phyloP scores from a whole-genome alignment of 768 basidiomycete genomes.

The Udeniomyces megalosporus region DNA sequence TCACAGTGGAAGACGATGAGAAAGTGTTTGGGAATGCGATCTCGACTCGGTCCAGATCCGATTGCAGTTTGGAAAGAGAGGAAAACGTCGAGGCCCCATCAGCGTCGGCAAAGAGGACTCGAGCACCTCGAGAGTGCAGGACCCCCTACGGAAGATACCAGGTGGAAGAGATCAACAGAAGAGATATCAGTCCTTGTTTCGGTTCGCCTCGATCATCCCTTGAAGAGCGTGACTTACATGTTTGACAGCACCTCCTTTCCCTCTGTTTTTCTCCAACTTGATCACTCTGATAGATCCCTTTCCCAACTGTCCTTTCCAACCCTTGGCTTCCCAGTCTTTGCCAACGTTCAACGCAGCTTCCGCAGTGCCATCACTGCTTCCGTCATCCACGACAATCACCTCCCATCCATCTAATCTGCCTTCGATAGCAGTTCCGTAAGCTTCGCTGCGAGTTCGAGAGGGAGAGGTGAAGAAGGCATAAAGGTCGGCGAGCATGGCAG shows the following conservation, averaged over 20 bases:
- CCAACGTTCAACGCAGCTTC: slow-evolving; percentile 50
- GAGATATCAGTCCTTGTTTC: too few species aligned
- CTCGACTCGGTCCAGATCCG: slow-evolving; percentile 47
- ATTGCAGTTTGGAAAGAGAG: slow-evolving; percentile 66
- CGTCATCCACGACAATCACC: slow-evolving; percentile 79
- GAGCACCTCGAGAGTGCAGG: slow-evolving; percentile 56
- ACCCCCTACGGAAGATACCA: slow-evolving; percentile 39
- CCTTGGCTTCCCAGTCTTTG: slow-evolving; percentile 35
- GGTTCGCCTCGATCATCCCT: too few species aligned
- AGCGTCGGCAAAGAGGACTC: slow-evolving; percentile 82
- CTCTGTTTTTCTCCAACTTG: slow-evolving; percentile 59
- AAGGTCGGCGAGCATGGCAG: slow-evolving; percentile 61
- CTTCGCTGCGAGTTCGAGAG: slow-evolving; percentile 33
- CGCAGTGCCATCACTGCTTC: slow-evolving; percentile 61
- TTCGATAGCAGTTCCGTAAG: neutral
- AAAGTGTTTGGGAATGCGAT: slow-evolving; percentile 16
- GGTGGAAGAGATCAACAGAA: neutral
- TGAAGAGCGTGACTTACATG: slow-evolving; percentile 35
- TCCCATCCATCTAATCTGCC: slow-evolving; percentile 37
- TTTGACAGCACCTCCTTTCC: slow-evolving; percentile 83
- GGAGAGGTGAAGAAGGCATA: slow-evolving; percentile 31
- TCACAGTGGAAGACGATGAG: neutral
- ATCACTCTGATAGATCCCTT: slow-evolving; percentile 52
- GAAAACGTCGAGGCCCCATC: slow-evolving; percentile 81
- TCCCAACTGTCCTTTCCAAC: slow-evolving; percentile 13